Base-by-base conservation (phyloP, 1,139 yeast genomes). In the Martiniozyma asiatica region DNA sequence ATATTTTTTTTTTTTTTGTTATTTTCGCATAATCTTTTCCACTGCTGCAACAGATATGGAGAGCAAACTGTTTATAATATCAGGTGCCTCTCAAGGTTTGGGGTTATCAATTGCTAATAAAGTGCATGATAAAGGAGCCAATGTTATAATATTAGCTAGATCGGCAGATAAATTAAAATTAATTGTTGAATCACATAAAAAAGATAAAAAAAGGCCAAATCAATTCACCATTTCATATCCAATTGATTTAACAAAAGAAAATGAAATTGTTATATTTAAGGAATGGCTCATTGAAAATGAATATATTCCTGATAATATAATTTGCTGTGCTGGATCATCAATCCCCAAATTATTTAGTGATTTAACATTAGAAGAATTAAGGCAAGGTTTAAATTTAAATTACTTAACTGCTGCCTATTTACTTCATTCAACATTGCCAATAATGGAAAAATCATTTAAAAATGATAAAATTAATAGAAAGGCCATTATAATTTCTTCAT, bases 41-140 rank as follows among this genome's bases (percentile, higher is more conserved):
- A n/a, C n/a, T n/a, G n/a, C n/a, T n/a, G n/a, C n/a, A n/a, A n/a
- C n/a, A n/a, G n/a, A n/a, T n/a, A n/a, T n/a, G n/a, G n/a, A n/a
- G n/a, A n/a, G 68, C 15, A 74, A 76, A 52, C 51, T 70, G 2
- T 87, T 81, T 2, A 65, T 89, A n/a, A 65, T 92, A 13, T 70
- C 94, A 0, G 99, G 99, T 2, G 98, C 89, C 0, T 85, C 97
- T 0, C 98, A 89, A 47, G 99, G 99, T 0, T 60, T 89, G 1
- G 98, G 99, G 0, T 74, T 73, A 2, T 80, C 81, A 27, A 52
- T 92, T 33, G 94, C 94, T 1, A 58, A 59, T 24, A 62, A 69
- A 37, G 20, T 47, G 3, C 75, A 69, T 35, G 39, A 56, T 4
- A 48, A 53, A 16, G 77, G 80, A 6, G 81, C 89, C 29, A 58